A percentile compares a stretch with the other conserved stretches of the same genome.
Evolutionary conservation across 2,329 filamentous ascomycete genomes (phyloP).

Genomic region (Verticillium nubilum): DNA sequence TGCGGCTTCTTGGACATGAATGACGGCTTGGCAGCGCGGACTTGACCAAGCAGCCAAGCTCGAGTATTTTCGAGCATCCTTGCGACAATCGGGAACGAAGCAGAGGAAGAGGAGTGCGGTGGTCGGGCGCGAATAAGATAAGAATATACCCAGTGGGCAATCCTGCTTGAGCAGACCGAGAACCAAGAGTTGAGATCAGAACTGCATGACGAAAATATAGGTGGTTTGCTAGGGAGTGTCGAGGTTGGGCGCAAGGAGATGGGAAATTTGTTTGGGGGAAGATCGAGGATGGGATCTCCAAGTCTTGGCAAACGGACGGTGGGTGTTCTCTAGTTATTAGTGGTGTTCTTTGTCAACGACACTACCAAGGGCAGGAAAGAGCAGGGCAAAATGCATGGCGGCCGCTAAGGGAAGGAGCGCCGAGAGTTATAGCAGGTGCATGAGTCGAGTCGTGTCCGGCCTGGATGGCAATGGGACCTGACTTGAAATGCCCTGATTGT

Average conservation of each 20-base stretch:
- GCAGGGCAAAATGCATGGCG: background rate
- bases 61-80: background rate
- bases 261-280: background rate
- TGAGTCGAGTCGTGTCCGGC: background rate
- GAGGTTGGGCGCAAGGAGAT: background rate
- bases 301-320: background rate
- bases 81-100: background rate
- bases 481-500: background rate
- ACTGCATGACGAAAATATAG: background rate
- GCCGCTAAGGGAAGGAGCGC: background rate
- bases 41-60: constrained; percentile 23
- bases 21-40: constrained; percentile 47
- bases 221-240: background rate
- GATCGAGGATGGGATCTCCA: background rate
- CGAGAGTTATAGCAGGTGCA: background rate
- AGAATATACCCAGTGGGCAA: background rate
- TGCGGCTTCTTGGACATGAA: constrained; percentile 57
- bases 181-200: background rate
- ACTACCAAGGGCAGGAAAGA: background rate
- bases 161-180: background rate
- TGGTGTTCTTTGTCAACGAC: background rate
- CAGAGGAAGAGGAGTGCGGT: background rate
- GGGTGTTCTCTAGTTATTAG: background rate
- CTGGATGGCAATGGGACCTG: background rate
- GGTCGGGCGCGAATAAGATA: background rate